Evolutionary conservation across 139 green algal species (phyloP), one percentile per base, ranked within the genome.

Genomic region (Eudorina sp.): DNA sequence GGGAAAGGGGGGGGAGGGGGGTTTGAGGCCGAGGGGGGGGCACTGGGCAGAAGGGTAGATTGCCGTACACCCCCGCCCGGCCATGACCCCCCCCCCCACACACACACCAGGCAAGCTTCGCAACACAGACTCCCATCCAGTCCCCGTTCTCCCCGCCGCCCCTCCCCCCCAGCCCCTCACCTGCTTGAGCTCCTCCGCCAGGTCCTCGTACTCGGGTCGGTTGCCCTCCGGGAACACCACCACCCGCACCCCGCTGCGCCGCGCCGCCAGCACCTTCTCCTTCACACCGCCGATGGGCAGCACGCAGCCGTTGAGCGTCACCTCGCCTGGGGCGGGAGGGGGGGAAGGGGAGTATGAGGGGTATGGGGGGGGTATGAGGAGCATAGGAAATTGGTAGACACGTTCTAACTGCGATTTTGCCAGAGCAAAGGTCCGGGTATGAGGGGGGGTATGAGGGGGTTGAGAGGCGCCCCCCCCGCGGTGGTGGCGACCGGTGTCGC

Each of bases 211-310:
- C 89, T 99, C 98, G 36, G 92, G 90, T 62, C 91, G 79, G 90
- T 99, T 99, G 79, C 89, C 98, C 53, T 96, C 89, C 3, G 98
- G 98, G 81, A 99, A 98, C 14, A 99, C 64, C 83, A 93, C 77
- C 70, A 88, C 83, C 78, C 90, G 93, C 31, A 97, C 92, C 4
- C 94, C 92, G 34, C 92, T 96, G 29, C 97, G 92, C 40, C 94
- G 81, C 29, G 97, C 97, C 19, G 96, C 97, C 23, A 99, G 93
- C 31, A 95, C 91, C 92, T 99, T 99, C 90, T 99, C 97, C 91
- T 99, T 99, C 16, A 99, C 93, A 0, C 97, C 96, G 4, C 96
- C 96, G 75, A 99, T 97, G 34, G 97, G 96, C 85, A 99, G 92
- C 72, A 99, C 94, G 46, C 95, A 94, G 25, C 98, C 98, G 3